These are phyloP conservation scores for Beauveria sp. DNA, from an alignment of 2,329 filamentous ascomycete genomes.

Conservation along the genomic window DNA sequence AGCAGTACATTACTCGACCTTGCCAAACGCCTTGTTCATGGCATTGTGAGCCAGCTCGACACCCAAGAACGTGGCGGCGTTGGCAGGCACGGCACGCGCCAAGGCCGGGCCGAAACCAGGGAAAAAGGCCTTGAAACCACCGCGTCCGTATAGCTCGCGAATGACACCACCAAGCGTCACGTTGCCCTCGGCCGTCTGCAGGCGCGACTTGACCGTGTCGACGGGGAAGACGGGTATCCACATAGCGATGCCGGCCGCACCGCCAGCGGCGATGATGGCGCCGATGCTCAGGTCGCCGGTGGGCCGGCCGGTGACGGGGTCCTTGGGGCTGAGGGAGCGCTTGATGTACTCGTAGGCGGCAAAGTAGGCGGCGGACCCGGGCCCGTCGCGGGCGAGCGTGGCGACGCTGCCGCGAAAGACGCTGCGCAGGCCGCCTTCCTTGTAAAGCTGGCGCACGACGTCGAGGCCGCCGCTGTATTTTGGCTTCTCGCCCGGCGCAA, in stretches of 20 bases:
- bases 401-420: slow-evolving; percentile 89
- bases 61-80: slow-evolving; percentile 88
- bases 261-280: slow-evolving; percentile 80
- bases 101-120: slow-evolving; percentile 91
- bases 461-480: slow-evolving; percentile 82
- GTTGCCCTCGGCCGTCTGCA: slow-evolving; percentile 86
- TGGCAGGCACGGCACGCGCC: slow-evolving; percentile 87
- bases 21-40: slow-evolving; percentile 67
- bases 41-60: slow-evolving; percentile 78
- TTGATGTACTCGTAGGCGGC: slow-evolving; percentile 97
- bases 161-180: slow-evolving; percentile 76
- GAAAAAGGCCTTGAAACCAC: slow-evolving; percentile 90
- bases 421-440: slow-evolving; percentile 78
- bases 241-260: slow-evolving; percentile 91
- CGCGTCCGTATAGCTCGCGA: slow-evolving; percentile 70
- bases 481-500: slow-evolving; percentile 83
- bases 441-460: slow-evolving; percentile 89
- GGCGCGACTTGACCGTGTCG: slow-evolving; percentile 88
- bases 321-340: slow-evolving; percentile 73
- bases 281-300: slow-evolving; percentile 70
- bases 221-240: slow-evolving; percentile 98
- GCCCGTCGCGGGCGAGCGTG: slow-evolving; percentile 88
- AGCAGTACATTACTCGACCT: slow-evolving; percentile 4
- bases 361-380: slow-evolving; percentile 91
- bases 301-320: slow-evolving; percentile 63